These are phyloP conservation scores for Phellopilus nigrolimitatus DNA, from an alignment of 1,284 basidiomycete genomes.

Conservation along the genomic window DNA sequence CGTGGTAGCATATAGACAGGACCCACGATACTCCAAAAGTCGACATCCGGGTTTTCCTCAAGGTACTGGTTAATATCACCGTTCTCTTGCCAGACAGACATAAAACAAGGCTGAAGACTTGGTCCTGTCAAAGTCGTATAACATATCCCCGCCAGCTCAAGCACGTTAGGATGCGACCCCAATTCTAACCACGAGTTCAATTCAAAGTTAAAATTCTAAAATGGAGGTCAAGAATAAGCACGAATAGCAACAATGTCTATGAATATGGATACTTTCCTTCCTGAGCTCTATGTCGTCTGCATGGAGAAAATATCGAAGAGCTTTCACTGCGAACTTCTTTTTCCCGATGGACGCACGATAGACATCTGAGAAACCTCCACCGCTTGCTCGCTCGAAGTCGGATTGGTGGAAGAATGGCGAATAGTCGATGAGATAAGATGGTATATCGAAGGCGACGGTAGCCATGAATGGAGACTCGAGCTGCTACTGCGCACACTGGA, in stretches of 20 bases:
- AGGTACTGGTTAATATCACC: constrained; percentile 10
- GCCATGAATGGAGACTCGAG: background rate
- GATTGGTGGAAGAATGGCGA: background rate
- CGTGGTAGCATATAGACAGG: background rate
- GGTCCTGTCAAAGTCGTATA: background rate
- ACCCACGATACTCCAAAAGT: constrained; percentile 8
- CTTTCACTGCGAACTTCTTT: constrained; percentile 6
- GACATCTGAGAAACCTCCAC: constrained; percentile 1
- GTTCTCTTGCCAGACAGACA: constrained; percentile 14
- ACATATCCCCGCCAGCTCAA: constrained; percentile 6
- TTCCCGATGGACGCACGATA: background rate
- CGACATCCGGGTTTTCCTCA: background rate
- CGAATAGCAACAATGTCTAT: background rate
- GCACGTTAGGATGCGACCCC: constrained; percentile 9
- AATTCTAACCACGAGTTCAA: constrained; percentile 4
- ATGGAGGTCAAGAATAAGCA: background rate
- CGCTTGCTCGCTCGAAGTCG: background rate
- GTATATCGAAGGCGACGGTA: constrained; percentile 4
- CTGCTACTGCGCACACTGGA: background rate
- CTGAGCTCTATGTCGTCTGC: background rate
- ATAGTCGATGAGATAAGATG: constrained; percentile 4
- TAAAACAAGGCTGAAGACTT: constrained; percentile 1
- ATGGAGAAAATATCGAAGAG: background rate
- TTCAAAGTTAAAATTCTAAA: constrained; percentile 8
- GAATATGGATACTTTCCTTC: background rate